These are phyloP conservation scores for Diplodia corticola DNA, from an alignment of 2,329 filamentous ascomycete species.

Conservation along the genomic window DNA sequence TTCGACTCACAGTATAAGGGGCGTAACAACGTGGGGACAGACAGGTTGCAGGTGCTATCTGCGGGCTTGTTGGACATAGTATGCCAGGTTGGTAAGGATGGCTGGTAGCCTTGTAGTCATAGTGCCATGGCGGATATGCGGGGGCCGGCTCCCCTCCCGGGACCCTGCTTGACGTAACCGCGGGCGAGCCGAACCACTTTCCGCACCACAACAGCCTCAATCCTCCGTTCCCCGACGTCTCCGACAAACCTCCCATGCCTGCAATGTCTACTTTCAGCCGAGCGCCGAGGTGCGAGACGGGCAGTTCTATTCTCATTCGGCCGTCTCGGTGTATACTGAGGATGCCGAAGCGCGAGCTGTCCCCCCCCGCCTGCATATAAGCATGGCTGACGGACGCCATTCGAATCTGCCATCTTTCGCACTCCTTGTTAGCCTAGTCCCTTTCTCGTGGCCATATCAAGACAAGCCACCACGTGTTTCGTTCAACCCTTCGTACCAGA, in stretches of 20 bases:
- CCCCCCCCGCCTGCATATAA: not conserved
- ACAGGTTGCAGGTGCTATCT: no score
- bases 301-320: not conserved
- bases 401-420: not conserved
- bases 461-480: not conserved
- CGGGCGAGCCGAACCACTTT: not conserved
- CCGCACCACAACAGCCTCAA: not conserved
- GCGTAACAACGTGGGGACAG: no score
- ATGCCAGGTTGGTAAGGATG: no score
- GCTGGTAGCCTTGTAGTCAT: no score
- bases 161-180: not conserved
- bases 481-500: not conserved
- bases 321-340: not conserved
- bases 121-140: no score
- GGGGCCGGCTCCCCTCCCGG: conserved; percentile 9
- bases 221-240: not conserved
- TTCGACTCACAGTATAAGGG: no score
- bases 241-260: not conserved
- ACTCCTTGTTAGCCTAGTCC: not conserved
- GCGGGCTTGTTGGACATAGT: no score
- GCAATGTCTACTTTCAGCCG: not conserved
- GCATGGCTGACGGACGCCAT: not conserved
- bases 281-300: not conserved
- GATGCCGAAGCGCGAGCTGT: not conserved
- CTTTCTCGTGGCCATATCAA: not conserved